Percentiles rank a stretch among this genome's conserved stretches.
Evolutionary conservation across 352 stramenopile species (phyloP).

Genomic region (Stramenopiles sp.): DNA sequence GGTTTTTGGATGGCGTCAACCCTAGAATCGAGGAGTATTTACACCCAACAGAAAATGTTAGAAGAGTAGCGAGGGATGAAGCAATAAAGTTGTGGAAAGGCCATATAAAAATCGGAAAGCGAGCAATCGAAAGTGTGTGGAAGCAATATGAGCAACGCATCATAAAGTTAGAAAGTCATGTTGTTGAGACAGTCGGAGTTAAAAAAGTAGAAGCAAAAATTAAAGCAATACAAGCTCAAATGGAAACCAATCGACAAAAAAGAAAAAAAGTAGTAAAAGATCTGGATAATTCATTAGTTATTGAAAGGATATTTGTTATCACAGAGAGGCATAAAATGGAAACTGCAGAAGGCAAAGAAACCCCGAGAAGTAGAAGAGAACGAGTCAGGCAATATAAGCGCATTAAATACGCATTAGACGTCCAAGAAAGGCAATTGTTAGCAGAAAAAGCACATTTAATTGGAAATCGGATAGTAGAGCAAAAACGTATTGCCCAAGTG

Average conservation of each 20-base stretch:
- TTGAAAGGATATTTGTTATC: neutral
- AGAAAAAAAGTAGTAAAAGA: neutral
- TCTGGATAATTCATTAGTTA: neutral
- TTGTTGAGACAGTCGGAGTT: neutral
- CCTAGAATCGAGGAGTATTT: neutral
- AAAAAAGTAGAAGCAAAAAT: neutral
- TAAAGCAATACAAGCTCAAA: neutral
- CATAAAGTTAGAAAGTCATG: neutral
- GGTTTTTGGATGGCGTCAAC: neutral
- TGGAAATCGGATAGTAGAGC: neutral
- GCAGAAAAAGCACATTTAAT: neutral
- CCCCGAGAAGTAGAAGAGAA: neutral
- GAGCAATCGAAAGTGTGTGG: neutral
- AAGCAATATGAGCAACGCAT: neutral
- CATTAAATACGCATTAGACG: neutral
- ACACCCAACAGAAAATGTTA: neutral
- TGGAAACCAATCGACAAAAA: neutral
- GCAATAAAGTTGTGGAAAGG: neutral
- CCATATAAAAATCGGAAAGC: neutral
- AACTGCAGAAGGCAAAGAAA: neutral
- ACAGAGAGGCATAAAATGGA: neutral
- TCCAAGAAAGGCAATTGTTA: neutral
- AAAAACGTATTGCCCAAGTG: neutral
- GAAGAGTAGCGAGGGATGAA: neutral
- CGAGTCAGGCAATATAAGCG: neutral